phyloP scores from a whole-genome alignment of 1,284 basidiomycete species.

The Heliocybe sulcata region DNA sequence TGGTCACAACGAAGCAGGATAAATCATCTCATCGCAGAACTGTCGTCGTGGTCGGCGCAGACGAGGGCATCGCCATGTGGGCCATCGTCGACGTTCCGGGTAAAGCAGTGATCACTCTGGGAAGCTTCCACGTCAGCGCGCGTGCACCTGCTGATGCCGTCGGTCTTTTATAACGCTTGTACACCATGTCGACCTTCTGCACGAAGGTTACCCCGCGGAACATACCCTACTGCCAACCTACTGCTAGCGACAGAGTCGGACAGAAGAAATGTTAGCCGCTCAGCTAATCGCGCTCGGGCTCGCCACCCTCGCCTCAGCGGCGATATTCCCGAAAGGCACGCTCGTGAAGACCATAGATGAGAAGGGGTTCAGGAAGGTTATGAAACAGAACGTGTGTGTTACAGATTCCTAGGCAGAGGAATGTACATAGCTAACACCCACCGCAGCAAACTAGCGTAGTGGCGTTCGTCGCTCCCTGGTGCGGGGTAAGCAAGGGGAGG shows the following conservation, averaged over 20 bases:
- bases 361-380: constrained; percentile 64
- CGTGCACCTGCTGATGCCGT: background rate
- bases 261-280: background rate
- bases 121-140: background rate
- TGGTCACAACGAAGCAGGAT: too few species aligned
- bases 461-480: constrained; percentile 90
- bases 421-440: background rate
- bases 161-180: background rate
- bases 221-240: background rate
- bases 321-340: constrained; percentile 63
- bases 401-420: background rate
- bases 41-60: too few species aligned
- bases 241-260: background rate
- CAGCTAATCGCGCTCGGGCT: background rate
- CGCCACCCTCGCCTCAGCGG: constrained; percentile 51
- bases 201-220: background rate
- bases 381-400: constrained; percentile 68
- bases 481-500: constrained; percentile 51
- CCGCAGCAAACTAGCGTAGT: constrained; percentile 65
- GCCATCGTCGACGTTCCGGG: background rate
- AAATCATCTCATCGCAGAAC: too few species aligned
- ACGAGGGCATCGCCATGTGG: too few species aligned
- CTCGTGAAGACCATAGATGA: constrained; percentile 72
- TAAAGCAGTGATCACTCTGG: background rate
- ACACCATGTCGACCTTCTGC: background rate